A percentile compares a stretch with the other conserved stretches of the same genome.
phyloP scores from a whole-genome alignment of 1,284 basidiomycete species.

The Sphagnurus paluster region DNA sequence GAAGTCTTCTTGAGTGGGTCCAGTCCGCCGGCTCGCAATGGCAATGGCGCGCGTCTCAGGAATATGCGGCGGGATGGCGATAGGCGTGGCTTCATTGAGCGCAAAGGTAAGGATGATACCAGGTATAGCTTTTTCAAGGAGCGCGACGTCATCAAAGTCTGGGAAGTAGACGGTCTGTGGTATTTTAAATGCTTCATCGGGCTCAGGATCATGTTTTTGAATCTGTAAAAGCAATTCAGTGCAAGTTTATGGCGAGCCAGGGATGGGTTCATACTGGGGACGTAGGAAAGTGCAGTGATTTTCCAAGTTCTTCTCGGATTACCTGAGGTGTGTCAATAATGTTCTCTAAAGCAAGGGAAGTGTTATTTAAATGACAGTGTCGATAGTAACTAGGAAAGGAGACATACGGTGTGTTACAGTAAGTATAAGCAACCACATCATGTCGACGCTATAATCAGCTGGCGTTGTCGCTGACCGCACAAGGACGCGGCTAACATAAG shows the following conservation, averaged over 20 bases:
- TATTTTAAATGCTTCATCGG: neutral
- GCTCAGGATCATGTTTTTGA: too few species aligned
- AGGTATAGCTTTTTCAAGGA: slow-evolving; percentile 39
- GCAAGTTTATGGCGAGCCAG: slow-evolving; percentile 14
- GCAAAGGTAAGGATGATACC: slow-evolving; percentile 53
- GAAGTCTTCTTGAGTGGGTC: slow-evolving; percentile 55
- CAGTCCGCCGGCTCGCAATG: slow-evolving; percentile 38
- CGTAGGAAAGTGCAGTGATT: slow-evolving; percentile 39
- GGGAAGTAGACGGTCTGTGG: neutral
- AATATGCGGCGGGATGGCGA: slow-evolving; percentile 49
- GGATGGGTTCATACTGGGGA: slow-evolving; percentile 26
- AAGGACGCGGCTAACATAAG: slow-evolving; percentile 11
- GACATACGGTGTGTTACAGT: slow-evolving; percentile 33
- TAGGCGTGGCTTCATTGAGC: slow-evolving; percentile 42
- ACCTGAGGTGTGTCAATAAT: slow-evolving; percentile 32
- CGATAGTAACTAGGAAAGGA: neutral
- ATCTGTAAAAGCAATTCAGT: slow-evolving; percentile 17
- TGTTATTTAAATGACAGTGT: slow-evolving; percentile 3
- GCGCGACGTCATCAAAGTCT: slow-evolving; percentile 11
- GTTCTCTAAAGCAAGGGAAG: slow-evolving; percentile 29
- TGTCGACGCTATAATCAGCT: slow-evolving; percentile 15
- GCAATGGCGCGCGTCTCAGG: slow-evolving; percentile 45
- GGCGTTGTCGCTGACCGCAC: slow-evolving; percentile 8
- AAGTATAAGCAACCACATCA: slow-evolving; percentile 42
- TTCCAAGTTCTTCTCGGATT: slow-evolving; percentile 35